Percentiles rank a stretch among this genome's conserved stretches.
phyloP scores from a whole-genome alignment of 192 early-diverging fungal species.

The Coemansia sp. region DNA sequence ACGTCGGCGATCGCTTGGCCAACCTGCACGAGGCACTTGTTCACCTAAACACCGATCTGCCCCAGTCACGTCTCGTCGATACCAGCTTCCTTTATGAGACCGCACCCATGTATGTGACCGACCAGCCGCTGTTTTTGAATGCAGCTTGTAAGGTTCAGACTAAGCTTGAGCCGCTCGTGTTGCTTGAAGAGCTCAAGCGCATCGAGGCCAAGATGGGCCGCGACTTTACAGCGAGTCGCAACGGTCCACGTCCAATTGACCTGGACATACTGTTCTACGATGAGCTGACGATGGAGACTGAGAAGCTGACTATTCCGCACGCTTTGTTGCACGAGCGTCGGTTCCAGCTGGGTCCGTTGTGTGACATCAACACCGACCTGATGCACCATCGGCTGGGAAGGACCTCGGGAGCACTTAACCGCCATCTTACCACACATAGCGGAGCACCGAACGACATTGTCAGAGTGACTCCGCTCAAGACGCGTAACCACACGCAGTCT shows the following conservation, averaged over 20 bases:
- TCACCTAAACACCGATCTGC: slow-evolving; percentile 30
- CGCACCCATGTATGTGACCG: slow-evolving; percentile 90
- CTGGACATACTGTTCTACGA: slow-evolving; percentile 97
- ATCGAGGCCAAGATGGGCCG: slow-evolving; percentile 86
- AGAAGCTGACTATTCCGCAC: slow-evolving; percentile 85
- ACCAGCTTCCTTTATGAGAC: slow-evolving; percentile 98
- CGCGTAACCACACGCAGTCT: slow-evolving; percentile 11
- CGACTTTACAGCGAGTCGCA: slow-evolving; percentile 61
- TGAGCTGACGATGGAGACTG: slow-evolving; percentile 64
- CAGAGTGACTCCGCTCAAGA: slow-evolving; percentile 50
- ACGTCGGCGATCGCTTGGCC: slow-evolving; percentile 77
- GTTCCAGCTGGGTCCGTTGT: slow-evolving; percentile 92
- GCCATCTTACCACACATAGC: slow-evolving; percentile 54
- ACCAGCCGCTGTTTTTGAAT: slow-evolving; percentile 92
- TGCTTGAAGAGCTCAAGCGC: slow-evolving; percentile 77
- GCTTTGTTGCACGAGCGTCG: slow-evolving; percentile 82
- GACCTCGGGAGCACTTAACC: slow-evolving; percentile 66
- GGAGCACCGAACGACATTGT: slow-evolving; percentile 55
- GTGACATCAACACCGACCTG: slow-evolving; percentile 87
- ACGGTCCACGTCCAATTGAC: slow-evolving; percentile 93
- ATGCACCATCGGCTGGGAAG: slow-evolving; percentile 86
- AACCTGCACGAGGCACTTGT: slow-evolving; percentile 78
- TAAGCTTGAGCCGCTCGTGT: slow-evolving; percentile 64
- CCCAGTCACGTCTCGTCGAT: slow-evolving; percentile 63
- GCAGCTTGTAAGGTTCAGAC: slow-evolving; percentile 84